A percentile compares a stretch with the other conserved stretches of the same genome.
Conservation (phyloP, 1,284 basidiomycete genomes). For the Apiotrichum brassicae region DNA sequence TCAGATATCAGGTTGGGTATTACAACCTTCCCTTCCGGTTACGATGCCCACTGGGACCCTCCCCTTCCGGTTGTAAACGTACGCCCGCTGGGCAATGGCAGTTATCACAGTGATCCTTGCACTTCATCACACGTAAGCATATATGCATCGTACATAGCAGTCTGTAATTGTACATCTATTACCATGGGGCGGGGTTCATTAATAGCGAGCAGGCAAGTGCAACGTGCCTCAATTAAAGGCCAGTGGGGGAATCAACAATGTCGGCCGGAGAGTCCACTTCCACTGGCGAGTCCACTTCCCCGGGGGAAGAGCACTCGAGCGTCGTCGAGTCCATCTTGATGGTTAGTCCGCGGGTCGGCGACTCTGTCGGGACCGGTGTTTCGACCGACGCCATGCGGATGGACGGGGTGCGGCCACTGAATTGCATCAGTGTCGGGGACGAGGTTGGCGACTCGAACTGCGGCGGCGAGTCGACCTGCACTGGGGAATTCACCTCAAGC, state of each 20-base stretch:
- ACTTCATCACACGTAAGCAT: too few relatives aligned
- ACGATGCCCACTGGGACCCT: too few relatives aligned
- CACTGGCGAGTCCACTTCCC: slow-evolving; percentile 3
- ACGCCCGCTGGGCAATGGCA: too few relatives aligned
- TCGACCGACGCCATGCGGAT: slow-evolving; percentile 1
- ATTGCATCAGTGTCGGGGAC: background rate
- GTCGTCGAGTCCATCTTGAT: background rate
- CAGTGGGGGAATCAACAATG: background rate
- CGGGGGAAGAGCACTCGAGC: background rate
- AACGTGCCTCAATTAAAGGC: background rate
- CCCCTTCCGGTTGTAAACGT: too few relatives aligned
- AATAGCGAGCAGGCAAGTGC: too few relatives aligned
- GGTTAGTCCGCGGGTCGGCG: background rate
- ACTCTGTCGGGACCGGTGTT: background rate
- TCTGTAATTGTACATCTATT: too few relatives aligned
- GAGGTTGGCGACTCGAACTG: slow-evolving; percentile 1
- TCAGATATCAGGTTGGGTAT: too few relatives aligned
- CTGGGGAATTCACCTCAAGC: slow-evolving; percentile 6
- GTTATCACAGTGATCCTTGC: too few relatives aligned
- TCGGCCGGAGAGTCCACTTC: slow-evolving; percentile 5
- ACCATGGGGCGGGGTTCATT: too few relatives aligned
- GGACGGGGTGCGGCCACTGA: background rate
- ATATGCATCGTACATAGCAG: too few relatives aligned
- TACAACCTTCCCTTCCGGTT: too few relatives aligned
- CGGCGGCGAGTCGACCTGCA: slow-evolving; percentile 1